Percentiles rank a stretch among this genome's conserved stretches.
Conservation (phyloP, 2,329 filamentous ascomycete species). For the Pestalotiopsis sp. region DNA sequence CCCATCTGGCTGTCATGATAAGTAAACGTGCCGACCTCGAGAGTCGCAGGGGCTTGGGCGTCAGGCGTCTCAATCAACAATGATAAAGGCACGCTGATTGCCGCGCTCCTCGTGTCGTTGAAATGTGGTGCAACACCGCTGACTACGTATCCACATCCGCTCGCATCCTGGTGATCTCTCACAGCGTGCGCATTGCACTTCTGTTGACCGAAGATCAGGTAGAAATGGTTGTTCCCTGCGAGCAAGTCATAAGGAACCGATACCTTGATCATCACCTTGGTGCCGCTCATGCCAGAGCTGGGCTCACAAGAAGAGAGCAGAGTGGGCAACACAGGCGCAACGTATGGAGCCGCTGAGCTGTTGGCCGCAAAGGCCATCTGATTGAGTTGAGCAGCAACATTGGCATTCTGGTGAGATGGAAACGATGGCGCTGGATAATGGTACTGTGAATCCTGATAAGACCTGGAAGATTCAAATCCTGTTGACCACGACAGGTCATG, state of each 20-base stretch:
- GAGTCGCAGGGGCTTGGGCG: conserved; percentile 56
- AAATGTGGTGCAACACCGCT: conserved; percentile 70
- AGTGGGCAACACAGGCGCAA: conserved; percentile 63
- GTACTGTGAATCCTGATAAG: conserved; percentile 61
- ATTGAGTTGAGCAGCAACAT: conserved; percentile 54
- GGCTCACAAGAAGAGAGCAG: conserved; percentile 71
- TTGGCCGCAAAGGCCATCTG: conserved; percentile 62
- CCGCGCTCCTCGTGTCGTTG: conserved; percentile 51
- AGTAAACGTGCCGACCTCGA: conserved; percentile 47
- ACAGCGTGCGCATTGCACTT: conserved; percentile 69
- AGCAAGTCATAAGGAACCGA: conserved; percentile 74
- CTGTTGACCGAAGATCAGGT: conserved; percentile 77
- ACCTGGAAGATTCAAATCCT: conserved; percentile 64
- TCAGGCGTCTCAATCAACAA: conserved; percentile 54
- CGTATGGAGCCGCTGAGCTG: conserved; percentile 67
- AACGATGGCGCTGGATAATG: conserved; percentile 53
- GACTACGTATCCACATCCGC: conserved; percentile 72
- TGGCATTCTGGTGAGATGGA: conserved; percentile 49
- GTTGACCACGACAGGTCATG: background rate
- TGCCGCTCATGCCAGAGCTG: conserved; percentile 67
- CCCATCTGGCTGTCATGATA: conserved; percentile 42
- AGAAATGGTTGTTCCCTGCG: conserved; percentile 61
- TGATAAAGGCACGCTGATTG: conserved; percentile 56
- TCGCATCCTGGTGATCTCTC: conserved; percentile 58
- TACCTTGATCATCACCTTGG: conserved; percentile 73